Conservation (phyloP, 257 asterid species). For the Verbascum thapsus region DNA sequence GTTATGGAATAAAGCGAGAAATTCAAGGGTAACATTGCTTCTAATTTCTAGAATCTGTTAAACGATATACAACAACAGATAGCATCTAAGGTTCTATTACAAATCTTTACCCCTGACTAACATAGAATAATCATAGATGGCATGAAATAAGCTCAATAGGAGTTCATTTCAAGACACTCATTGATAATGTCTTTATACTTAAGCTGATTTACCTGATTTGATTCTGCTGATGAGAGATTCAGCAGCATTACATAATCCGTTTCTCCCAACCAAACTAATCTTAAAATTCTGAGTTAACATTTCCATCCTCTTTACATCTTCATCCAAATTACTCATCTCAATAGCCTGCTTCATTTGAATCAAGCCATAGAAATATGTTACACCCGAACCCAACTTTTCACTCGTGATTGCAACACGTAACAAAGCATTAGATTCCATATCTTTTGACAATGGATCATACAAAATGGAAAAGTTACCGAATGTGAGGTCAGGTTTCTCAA, state of each 20-base stretch:
- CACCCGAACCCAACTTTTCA: slow-evolving; percentile 35
- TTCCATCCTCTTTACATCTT: slow-evolving; percentile 65
- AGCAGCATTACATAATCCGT: slow-evolving; percentile 49
- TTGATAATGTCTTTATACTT: background rate
- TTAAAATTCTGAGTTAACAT: slow-evolving; percentile 48
- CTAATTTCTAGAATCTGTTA: too few relatives aligned
- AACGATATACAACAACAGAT: too few relatives aligned
- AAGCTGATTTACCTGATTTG: slow-evolving; percentile 41
- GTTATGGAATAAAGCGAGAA: too few relatives aligned
- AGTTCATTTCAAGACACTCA: too few relatives aligned
- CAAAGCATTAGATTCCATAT: slow-evolving; percentile 55
- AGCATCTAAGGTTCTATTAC: too few relatives aligned
- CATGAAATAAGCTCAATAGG: too few relatives aligned
- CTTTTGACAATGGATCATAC: slow-evolving; percentile 58
- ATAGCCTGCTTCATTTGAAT: slow-evolving; percentile 56
- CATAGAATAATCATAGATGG: too few relatives aligned
- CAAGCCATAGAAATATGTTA: slow-evolving; percentile 58
- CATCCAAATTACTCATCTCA: slow-evolving; percentile 62
- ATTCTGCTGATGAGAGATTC: slow-evolving; percentile 61
- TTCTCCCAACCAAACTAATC: slow-evolving; percentile 63
- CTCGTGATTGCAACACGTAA: slow-evolving; percentile 55
- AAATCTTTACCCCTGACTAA: too few relatives aligned
- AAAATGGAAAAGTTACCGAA: slow-evolving; percentile 68
- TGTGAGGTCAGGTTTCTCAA: slow-evolving; percentile 64
- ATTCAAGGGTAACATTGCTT: too few relatives aligned